Evolutionary conservation across 495 filamentous ascomycete genomes (phyloP), one percentile per base, ranked within the genome.

Genomic region (Penicillium robsamsonii): DNA sequence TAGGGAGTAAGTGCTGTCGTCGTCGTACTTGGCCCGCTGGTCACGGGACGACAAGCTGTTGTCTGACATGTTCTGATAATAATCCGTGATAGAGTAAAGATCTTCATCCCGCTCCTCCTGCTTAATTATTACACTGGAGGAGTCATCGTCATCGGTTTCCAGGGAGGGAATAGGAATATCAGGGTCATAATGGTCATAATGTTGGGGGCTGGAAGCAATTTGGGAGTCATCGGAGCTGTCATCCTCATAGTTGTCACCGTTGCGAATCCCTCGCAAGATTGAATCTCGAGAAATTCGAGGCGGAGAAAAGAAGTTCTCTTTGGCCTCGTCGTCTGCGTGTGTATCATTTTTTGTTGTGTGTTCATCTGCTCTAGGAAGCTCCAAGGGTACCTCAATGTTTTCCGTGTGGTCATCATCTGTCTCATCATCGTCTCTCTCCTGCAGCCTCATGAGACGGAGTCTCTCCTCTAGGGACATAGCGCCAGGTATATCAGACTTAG

Each of bases 231-330:
- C 84, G 10, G 50, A 66, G 54, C 84, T 80, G n/a, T 84, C 83
- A 46, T 90, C 86, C 37, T 75, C 70, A 13, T 69, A 76, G 53
- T 70, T 68, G 46, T 85, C 81, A 47, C 86, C 83, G 41, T 87
- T 87, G 61, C 92, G 91, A 22, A 97, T 86, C 54, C 91, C 91
- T 15, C 91, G 84, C 46, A 96, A 73, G 54, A 97, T 97, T 0
- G 92, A 96, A 65, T 97, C 94, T 20, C 94, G 82, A 33, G 94
- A 97, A 64, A 96, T 93, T 27, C 86, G 87, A 13, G 89, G 89
- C 30, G 87, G 82, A 15, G 69, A 68, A 43, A 72, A 73, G 8
- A 67, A 42, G 35, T 68, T 62, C 1, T 62, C 53, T 30, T 60
- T 58, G 9, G 27, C 11, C 8, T 31, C 46, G 8, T 58, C 49